Conservation (phyloP, 2,329 filamentous ascomycete species). For the Herpotrichia juniperi region DNA sequence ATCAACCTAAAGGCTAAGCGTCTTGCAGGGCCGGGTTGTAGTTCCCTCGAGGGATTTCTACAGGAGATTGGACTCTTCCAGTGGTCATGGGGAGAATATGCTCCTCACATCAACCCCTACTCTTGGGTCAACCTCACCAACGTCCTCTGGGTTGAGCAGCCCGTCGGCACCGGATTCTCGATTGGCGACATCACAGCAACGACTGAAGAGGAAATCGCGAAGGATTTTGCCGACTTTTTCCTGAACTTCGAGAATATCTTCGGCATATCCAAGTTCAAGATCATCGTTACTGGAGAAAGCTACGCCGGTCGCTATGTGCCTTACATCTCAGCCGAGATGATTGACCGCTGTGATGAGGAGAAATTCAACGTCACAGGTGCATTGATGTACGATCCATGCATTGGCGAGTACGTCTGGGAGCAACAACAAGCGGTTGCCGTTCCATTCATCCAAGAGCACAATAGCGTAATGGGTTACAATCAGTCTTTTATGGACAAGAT, state of each 20-base stretch:
- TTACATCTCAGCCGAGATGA: conserved; percentile 21
- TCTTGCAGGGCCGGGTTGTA: conserved; percentile 8
- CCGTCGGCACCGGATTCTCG: conserved; percentile 21
- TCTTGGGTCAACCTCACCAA: conserved; percentile 26
- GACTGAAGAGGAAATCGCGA: conserved; percentile 23
- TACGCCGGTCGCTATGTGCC: conserved; percentile 27
- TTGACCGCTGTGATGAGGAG: conserved; percentile 39
- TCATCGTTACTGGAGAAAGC: conserved; percentile 22
- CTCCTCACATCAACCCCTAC: conserved; percentile 18
- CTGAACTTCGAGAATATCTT: conserved; percentile 25
- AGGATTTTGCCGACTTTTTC: conserved; percentile 24
- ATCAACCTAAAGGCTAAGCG: no score
- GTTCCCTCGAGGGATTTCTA: conserved; percentile 20
- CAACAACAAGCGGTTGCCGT: conserved; percentile 16
- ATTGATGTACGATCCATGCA: conserved; percentile 22
- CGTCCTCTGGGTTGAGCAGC: conserved; percentile 25
- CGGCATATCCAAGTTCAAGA: conserved; percentile 24
- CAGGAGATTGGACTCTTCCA: conserved; percentile 20
- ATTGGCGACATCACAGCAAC: conserved; percentile 22
- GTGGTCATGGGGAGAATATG: conserved; percentile 21
- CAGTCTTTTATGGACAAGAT: conserved; percentile 18
- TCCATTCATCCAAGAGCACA: conserved; percentile 16
- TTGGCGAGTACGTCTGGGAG: conserved; percentile 11
- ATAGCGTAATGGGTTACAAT: conserved; percentile 19
- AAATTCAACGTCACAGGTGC: conserved; percentile 18